Evolutionary conservation across 306 rosid species (phyloP), one percentile per base, ranked within the genome.

Genomic region (Rosa multiflora): DNA sequence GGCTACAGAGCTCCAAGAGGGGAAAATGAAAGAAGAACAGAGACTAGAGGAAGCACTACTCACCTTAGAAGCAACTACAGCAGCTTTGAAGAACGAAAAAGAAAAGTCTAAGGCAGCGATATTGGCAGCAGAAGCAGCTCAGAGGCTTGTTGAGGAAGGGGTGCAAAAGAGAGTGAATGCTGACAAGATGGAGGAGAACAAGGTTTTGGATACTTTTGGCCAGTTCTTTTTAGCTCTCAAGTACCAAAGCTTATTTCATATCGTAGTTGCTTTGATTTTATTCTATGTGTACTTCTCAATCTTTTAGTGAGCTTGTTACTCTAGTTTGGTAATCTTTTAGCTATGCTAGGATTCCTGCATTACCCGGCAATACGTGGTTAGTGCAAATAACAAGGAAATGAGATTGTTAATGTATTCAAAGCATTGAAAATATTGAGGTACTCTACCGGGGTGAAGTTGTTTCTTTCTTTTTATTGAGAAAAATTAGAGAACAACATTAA

Each of bases 171-270:
- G 53, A 59, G 18, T 80, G 11, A 59, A 49, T 46, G 84, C 80
- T 7, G 71, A 82, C 40, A 56, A 78, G 62, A 18, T 58, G 46
- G 70, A 79, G 32, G 73, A 66, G 44, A 46, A 23, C 3, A 49
- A 52, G 70, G 35, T 76, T 40, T 26, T 69, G 42, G 78, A 76
- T 66, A 81, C 80, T 67, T 67, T 83, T 23, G 40, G 80, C 18
- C 81, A 76, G 32, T 80, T 74, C 67, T 79, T 35, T 12, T 0
- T 51, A 23, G 37, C 79, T 63, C 66, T 78, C 70, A 81, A 81
- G 46, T 81, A 52, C 74, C 89, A 79, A 75, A 76, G 84, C 82
- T 75, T 72, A 68, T 56, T 21, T n/a, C 63, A 81, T 37, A 35
- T 73, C 13, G 39, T 80, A 1, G 42, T 61, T 71, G 53, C 79